phyloP scores from a whole-genome alignment of 495 filamentous ascomycete species.

The Aspergillus diversus region DNA sequence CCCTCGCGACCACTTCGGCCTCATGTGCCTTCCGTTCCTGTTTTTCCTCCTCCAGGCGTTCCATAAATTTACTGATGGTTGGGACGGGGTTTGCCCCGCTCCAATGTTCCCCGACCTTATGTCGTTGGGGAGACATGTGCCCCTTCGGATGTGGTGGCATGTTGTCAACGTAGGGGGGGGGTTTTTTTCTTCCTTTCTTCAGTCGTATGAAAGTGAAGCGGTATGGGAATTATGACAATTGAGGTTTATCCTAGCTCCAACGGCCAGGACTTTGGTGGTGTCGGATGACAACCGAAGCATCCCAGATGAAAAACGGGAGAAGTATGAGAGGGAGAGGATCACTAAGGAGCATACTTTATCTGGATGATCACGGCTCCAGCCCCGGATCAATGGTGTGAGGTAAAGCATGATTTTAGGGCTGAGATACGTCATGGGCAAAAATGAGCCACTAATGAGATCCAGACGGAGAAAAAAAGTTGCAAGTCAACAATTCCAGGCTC shows the following conservation, averaged over 20 bases:
- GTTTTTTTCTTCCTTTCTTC: too few species aligned
- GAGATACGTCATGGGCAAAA: background rate
- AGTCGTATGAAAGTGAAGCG: too few species aligned
- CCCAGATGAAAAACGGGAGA: background rate
- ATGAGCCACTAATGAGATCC: background rate
- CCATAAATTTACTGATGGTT: constrained; percentile 82
- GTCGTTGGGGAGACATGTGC: constrained; percentile 30
- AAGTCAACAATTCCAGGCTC: background rate
- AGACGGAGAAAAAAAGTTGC: background rate
- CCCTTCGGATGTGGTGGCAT: constrained; percentile 30
- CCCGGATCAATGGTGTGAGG: background rate
- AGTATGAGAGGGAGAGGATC: background rate
- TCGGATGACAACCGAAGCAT: constrained; percentile 2
- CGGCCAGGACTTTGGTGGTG: constrained; percentile 6
- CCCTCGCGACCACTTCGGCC: constrained; percentile 54
- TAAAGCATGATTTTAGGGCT: background rate
- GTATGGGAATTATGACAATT: too few species aligned
- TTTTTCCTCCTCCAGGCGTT: constrained; percentile 77
- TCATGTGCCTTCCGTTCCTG: constrained; percentile 70
- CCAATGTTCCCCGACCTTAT: constrained; percentile 47
- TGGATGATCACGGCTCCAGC: background rate
- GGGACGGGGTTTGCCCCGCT: constrained; percentile 72
- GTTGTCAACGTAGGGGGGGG: constrained; percentile 9
- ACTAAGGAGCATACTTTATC: too few species aligned
- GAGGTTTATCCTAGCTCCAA: background rate